A percentile compares a stretch with the other conserved stretches of the same genome.
Conservation (phyloP, 371 early-diverging fungal species). For the Dipsacomyces acuminosporus region DNA sequence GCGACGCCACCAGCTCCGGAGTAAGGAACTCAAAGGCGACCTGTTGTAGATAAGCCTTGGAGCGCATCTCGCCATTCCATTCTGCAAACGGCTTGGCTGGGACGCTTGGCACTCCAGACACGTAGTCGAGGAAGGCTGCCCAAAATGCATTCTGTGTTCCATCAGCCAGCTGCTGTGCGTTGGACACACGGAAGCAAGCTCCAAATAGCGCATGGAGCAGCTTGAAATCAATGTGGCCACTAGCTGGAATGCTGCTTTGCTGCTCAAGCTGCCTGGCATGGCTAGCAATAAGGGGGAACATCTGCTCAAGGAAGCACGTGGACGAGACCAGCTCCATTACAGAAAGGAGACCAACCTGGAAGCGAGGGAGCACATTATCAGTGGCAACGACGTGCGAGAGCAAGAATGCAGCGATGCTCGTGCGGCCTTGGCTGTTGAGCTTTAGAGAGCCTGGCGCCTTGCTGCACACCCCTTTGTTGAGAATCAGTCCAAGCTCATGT, state of each 20-base stretch:
- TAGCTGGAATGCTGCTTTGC: slow-evolving; percentile 23
- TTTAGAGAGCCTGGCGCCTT: slow-evolving; percentile 1
- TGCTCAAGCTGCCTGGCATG: slow-evolving; percentile 45
- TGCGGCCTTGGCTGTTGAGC: slow-evolving; percentile 29
- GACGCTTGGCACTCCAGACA: slow-evolving; percentile 6
- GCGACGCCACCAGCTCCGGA: slow-evolving; percentile 51
- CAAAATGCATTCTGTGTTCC: slow-evolving; percentile 33
- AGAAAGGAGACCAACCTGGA: slow-evolving; percentile 55
- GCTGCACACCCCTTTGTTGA: slow-evolving; percentile 16
- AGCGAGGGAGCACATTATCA: slow-evolving; percentile 35
- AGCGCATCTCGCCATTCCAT: slow-evolving; percentile 4
- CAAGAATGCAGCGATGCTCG: slow-evolving; percentile 56
- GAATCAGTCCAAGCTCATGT: slow-evolving; percentile 16
- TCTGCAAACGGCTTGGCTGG: not conserved
- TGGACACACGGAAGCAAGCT: slow-evolving; percentile 58
- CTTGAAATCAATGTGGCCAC: slow-evolving; percentile 41
- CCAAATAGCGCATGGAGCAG: slow-evolving; percentile 54
- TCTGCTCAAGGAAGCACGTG: slow-evolving; percentile 56
- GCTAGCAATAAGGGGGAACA: slow-evolving; percentile 56
- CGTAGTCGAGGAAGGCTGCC: slow-evolving; percentile 20
- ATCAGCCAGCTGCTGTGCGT: slow-evolving; percentile 51
- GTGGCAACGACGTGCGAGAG: slow-evolving; percentile 63
- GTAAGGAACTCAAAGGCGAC: slow-evolving; percentile 55
- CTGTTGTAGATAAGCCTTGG: slow-evolving; percentile 32
- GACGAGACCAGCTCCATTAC: slow-evolving; percentile 56